Percentiles rank a stretch among this genome's conserved stretches.
phyloP scores from a whole-genome alignment of 495 filamentous ascomycete species.

The Pseudoneurospora amorphoporcata region DNA sequence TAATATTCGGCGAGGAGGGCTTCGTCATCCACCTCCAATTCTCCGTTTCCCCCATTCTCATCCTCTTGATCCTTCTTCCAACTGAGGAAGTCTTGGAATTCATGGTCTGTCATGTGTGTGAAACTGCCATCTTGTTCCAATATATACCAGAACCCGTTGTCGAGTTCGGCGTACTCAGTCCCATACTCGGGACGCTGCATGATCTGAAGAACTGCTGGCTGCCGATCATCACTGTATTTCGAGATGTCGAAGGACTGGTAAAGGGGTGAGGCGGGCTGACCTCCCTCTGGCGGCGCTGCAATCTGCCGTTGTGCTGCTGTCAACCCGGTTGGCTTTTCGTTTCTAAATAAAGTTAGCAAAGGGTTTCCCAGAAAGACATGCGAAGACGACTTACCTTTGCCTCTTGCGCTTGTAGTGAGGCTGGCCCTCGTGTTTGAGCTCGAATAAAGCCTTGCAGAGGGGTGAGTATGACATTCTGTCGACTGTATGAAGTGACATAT shows the following conservation, averaged over 20 bases:
- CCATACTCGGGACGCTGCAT: background rate
- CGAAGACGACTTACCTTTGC: background rate
- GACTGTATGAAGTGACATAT: background rate
- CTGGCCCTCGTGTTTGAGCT: background rate
- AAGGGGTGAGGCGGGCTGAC: background rate
- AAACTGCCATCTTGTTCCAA: background rate
- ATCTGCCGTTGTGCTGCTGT: background rate
- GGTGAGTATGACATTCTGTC: background rate
- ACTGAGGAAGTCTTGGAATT: background rate
- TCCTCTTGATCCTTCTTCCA: background rate
- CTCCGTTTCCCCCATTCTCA: background rate
- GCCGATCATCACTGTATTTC: background rate
- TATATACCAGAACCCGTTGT: background rate
- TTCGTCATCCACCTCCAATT: background rate
- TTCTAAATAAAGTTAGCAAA: background rate
- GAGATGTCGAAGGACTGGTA: background rate
- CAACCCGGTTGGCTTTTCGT: background rate
- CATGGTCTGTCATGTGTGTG: background rate
- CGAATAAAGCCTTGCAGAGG: background rate
- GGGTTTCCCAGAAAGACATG: background rate
- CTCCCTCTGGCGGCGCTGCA: background rate
- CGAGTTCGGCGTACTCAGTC: background rate
- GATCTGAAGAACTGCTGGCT: background rate
- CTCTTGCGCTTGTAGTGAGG: background rate
- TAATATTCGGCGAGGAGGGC: background rate